Evolutionary conservation across 192 early-diverging fungal genomes (phyloP).

Genomic region (Geranomyces variabilis): DNA sequence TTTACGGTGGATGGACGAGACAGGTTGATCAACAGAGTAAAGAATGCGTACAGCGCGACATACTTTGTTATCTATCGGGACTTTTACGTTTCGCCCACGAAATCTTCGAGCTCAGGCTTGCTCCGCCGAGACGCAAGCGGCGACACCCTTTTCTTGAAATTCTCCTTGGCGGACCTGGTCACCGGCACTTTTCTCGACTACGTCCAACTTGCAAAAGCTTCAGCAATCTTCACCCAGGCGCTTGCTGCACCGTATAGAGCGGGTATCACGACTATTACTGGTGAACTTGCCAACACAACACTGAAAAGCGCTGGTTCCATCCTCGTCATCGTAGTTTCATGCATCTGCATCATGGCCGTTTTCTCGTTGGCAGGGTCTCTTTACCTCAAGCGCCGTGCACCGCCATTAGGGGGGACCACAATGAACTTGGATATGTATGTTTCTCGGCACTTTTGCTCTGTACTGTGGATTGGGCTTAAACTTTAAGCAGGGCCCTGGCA

Average conservation of each 20-base stretch:
- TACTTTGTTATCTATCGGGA: slow-evolving; percentile 25
- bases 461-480: neutral
- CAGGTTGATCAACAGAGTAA: neutral
- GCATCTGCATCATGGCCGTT: neutral
- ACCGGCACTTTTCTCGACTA: slow-evolving; percentile 19
- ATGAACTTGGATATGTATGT: slow-evolving; percentile 8
- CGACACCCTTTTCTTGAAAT: slow-evolving; percentile 19
- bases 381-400: neutral
- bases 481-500: neutral
- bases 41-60: neutral
- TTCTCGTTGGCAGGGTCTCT: neutral
- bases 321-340: slow-evolving; percentile 8
- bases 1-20: slow-evolving; percentile 14
- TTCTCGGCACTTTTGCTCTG: neutral
- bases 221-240: neutral
- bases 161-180: slow-evolving; percentile 11
- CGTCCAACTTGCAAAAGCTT: slow-evolving; percentile 10
- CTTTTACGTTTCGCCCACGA: slow-evolving; percentile 16
- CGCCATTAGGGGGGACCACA: neutral
- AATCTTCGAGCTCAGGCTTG: neutral
- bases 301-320: slow-evolving; percentile 19
- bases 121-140: neutral
- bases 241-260: neutral
- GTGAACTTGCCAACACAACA: slow-evolving; percentile 20
- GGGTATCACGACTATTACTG: neutral